phyloP scores from a whole-genome alignment of 2,329 filamentous ascomycete genomes.

The Colletotrichum salicis region DNA sequence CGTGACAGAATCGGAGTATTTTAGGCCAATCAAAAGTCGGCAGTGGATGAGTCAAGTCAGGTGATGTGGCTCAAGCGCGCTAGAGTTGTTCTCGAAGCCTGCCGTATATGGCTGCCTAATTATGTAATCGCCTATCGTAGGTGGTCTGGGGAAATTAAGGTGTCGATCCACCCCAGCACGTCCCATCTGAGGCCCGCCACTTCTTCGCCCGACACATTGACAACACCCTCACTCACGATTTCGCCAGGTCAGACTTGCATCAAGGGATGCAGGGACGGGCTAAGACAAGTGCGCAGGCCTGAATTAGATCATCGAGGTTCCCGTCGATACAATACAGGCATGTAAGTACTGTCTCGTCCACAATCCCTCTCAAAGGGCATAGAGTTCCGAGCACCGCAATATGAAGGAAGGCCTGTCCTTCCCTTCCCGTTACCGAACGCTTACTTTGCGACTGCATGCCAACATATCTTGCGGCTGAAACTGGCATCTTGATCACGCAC shows the following conservation, averaged over 20 bases:
- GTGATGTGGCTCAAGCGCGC: not conserved
- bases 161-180: not conserved
- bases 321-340: not conserved
- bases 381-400: not conserved
- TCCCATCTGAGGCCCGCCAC: constrained; percentile 7
- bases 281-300: not conserved
- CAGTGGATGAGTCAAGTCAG: not conserved
- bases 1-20: not conserved
- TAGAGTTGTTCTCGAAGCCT: constrained; percentile 30
- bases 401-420: not conserved
- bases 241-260: not conserved
- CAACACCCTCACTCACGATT: not conserved
- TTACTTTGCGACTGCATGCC: not conserved
- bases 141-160: constrained; percentile 8
- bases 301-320: not conserved
- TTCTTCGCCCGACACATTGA: not conserved
- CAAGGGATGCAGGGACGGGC: not conserved
- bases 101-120: constrained; percentile 24
- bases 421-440: not conserved
- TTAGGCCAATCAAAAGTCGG: not conserved
- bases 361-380: too few species aligned
- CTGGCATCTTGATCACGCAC: too few species aligned
- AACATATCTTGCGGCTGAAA: not conserved
- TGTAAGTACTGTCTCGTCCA: not conserved
- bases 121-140: not conserved